These are phyloP conservation scores for Solioccasus polychromus DNA, from an alignment of 768 basidiomycete genomes.

Conservation along the genomic window DNA sequence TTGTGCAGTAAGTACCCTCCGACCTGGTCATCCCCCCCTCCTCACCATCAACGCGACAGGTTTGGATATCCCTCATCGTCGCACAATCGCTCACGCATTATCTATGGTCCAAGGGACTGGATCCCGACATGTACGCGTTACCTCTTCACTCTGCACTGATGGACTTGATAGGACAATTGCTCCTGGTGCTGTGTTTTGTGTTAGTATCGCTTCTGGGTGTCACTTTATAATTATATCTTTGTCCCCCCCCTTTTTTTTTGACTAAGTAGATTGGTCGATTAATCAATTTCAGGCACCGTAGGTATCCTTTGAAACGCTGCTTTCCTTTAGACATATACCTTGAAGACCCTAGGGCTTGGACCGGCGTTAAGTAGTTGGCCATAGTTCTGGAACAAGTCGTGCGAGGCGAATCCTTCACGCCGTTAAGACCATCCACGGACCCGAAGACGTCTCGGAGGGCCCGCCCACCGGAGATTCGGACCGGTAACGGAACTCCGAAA, in stretches of 20 bases:
- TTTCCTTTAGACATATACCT: too few relatives aligned
- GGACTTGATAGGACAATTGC: conserved; percentile 78
- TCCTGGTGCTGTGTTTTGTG: conserved; percentile 76
- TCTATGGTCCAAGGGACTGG: conserved; percentile 73
- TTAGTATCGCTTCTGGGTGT: conserved; percentile 49
- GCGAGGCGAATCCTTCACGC: too few relatives aligned
- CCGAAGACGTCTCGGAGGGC: too few relatives aligned
- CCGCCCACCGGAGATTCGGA: too few relatives aligned
- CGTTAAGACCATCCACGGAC: too few relatives aligned
- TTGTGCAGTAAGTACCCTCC: conserved; percentile 59
- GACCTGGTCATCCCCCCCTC: not conserved
- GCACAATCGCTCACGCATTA: conserved; percentile 67
- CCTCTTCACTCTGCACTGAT: conserved; percentile 88
- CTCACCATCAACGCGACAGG: conserved; percentile 42
- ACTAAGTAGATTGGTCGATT: not conserved
- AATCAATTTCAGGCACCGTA: too few relatives aligned
- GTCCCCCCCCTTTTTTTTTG: too few relatives aligned
- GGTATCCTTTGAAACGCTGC: too few relatives aligned
- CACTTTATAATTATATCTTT: conserved; percentile 6
- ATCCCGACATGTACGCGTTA: conserved; percentile 93
- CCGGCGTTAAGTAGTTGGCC: too few relatives aligned
- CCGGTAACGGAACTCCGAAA: too few relatives aligned
- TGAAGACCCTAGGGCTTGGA: too few relatives aligned
- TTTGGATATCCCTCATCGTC: conserved; percentile 62
- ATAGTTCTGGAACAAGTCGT: too few relatives aligned